phyloP scores from a whole-genome alignment of 225 moss, liverwort and hornwort genomes.

The Takakia lepidozioides region DNA sequence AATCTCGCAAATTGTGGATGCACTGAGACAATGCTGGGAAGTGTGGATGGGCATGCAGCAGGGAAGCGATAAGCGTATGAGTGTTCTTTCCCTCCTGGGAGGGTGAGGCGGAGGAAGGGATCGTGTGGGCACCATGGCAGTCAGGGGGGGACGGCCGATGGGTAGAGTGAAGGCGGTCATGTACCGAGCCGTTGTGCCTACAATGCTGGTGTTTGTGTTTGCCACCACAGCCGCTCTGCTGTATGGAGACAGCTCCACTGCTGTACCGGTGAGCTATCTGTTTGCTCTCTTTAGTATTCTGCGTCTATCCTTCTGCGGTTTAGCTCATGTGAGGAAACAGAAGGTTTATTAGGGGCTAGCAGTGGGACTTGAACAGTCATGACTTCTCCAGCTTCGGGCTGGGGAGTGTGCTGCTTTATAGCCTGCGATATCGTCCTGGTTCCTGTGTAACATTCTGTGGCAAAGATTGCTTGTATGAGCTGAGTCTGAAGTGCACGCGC shows the following conservation, averaged over 20 bases:
- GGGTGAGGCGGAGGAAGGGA: background rate
- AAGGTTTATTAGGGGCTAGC: background rate
- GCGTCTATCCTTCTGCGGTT: background rate
- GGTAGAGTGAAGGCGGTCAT: slow-evolving; percentile 28
- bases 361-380: background rate
- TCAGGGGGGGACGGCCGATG: slow-evolving; percentile 21
- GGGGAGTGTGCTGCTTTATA: background rate
- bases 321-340: background rate
- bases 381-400: background rate
- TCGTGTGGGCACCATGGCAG: slow-evolving; percentile 1
- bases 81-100: too few species aligned
- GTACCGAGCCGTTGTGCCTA: slow-evolving; percentile 25
- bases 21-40: too few species aligned
- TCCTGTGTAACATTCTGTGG: too few species aligned
- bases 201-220: slow-evolving; percentile 24
- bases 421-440: too few species aligned
- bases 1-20: too few species aligned
- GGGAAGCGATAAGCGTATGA: too few species aligned
- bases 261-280: slow-evolving; percentile 34
- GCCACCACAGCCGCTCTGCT: slow-evolving; percentile 26
- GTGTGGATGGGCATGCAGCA: too few species aligned
- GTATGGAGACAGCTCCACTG: slow-evolving; percentile 18
- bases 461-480: background rate
- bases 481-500: slow-evolving; percentile 2
- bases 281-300: too few species aligned